These are phyloP conservation scores for Erodium moschatum DNA, from an alignment of 441 rosid species.

Conservation along the genomic window DNA sequence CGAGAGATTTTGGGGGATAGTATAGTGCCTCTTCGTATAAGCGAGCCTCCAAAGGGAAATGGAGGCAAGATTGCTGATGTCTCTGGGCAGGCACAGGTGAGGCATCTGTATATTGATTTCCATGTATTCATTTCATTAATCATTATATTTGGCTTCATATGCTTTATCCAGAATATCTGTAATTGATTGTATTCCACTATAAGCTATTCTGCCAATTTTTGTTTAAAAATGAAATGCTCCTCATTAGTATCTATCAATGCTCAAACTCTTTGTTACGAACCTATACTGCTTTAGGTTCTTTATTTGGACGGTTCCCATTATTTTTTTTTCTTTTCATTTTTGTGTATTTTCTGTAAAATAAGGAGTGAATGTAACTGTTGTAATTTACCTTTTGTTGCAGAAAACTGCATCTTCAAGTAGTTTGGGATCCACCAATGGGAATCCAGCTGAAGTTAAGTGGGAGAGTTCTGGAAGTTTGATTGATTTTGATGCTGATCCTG, in stretches of 20 bases:
- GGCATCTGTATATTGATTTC: slow-evolving; percentile 16
- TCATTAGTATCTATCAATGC: not conserved
- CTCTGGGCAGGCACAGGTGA: slow-evolving; percentile 50
- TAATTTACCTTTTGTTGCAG: slow-evolving; percentile 39
- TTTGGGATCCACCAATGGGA: slow-evolving; percentile 52
- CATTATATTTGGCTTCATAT: not conserved
- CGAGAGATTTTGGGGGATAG: slow-evolving; percentile 90
- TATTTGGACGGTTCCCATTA: not conserved
- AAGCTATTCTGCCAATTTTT: not conserved
- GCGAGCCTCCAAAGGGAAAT: slow-evolving; percentile 76
- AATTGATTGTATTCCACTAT: not conserved
- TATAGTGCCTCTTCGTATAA: slow-evolving; percentile 68
- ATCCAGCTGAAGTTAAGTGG: slow-evolving; percentile 53
- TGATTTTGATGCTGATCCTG: slow-evolving; percentile 86
- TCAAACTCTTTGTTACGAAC: not conserved
- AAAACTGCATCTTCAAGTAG: slow-evolving; percentile 57
- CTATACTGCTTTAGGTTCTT: not conserved
- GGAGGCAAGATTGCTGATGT: slow-evolving; percentile 39
- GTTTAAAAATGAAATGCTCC: not conserved
- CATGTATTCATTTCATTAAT: not conserved
- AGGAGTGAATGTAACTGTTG: not conserved
- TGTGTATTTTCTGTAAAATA: not conserved
- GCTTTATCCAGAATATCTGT: not conserved
- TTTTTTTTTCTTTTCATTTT: not conserved
- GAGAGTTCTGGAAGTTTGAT: slow-evolving; percentile 66